These are phyloP conservation scores for Pseudogymnoascus sp. DNA, from an alignment of 2,329 filamentous ascomycete genomes.

Conservation along the genomic window DNA sequence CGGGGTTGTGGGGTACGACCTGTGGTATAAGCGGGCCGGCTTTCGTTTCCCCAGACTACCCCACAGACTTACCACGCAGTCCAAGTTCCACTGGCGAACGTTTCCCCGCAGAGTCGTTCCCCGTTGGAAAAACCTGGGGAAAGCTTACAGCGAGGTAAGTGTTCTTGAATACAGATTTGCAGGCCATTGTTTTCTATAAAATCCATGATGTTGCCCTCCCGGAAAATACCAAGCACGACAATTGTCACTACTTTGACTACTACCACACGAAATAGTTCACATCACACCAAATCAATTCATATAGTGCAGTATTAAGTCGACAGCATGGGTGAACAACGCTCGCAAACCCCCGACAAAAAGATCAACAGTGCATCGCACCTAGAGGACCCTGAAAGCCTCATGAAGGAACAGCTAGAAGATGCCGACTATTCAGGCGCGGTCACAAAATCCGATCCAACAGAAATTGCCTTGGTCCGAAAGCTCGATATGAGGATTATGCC, in stretches of 20 bases:
- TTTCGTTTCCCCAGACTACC: background rate
- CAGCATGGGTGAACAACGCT: background rate
- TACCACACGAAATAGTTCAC: background rate
- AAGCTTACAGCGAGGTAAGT: background rate
- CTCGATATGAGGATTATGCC: conserved; percentile 33
- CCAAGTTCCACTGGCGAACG: background rate
- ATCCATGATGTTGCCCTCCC: background rate
- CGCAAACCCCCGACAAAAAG: conserved; percentile 8
- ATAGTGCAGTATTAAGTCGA: background rate
- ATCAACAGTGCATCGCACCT: conserved; percentile 3
- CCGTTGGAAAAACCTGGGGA: background rate
- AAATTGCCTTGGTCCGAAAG: conserved; percentile 32
- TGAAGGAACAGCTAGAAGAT: background rate
- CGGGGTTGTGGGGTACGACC: background rate
- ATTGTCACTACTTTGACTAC: background rate
- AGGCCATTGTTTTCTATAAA: background rate
- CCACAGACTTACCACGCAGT: background rate
- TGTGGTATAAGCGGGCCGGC: background rate
- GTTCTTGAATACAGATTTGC: background rate
- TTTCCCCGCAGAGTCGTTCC: background rate
- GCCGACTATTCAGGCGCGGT: conserved; percentile 22
- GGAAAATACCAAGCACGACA: background rate
- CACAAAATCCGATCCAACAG: conserved; percentile 27
- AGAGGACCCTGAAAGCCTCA: conserved; percentile 9
- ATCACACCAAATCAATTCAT: background rate